These are phyloP conservation scores for Acanthamoeba sp. DNA, from an alignment of 208 protist species.

Conservation along the genomic window DNA sequence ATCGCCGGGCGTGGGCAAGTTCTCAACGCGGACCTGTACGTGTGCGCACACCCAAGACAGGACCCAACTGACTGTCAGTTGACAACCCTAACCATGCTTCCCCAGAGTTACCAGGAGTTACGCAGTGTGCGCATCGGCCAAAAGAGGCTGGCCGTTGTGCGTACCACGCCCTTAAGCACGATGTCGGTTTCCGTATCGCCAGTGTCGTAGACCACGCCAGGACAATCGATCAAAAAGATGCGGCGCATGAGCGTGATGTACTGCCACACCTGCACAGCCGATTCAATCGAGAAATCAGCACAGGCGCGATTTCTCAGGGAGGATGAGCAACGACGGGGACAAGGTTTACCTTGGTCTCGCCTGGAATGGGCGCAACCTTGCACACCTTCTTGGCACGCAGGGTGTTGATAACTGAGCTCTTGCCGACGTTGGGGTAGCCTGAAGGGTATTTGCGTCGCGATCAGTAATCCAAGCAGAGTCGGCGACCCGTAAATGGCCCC, in stretches of 20 bases:
- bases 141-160: no score
- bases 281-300: neutral
- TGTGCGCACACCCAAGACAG: no score
- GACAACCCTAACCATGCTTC: no score
- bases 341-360: slow-evolving; percentile 99
- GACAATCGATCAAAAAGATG: slow-evolving; percentile 99
- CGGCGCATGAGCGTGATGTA: slow-evolving; percentile 98
- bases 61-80: no score
- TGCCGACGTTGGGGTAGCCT: slow-evolving; percentile 97
- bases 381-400: slow-evolving; percentile 98
- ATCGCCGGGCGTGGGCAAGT: slow-evolving; percentile 93
- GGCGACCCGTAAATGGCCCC: no score
- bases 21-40: slow-evolving; percentile 89
- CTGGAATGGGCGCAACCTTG: slow-evolving; percentile 99
- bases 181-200: slow-evolving; percentile 97
- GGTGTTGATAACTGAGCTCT: slow-evolving; percentile 99
- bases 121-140: no score
- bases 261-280: slow-evolving; percentile 96
- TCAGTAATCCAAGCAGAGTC: neutral
- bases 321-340: neutral
- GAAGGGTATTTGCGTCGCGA: no score
- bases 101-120: no score
- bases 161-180: slow-evolving; percentile 98
- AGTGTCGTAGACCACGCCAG: slow-evolving; percentile 97
- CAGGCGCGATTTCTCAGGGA: neutral